Evolutionary conservation across 352 stramenopile genomes (phyloP).

Genomic region (Globisporangium nodosum): DNA sequence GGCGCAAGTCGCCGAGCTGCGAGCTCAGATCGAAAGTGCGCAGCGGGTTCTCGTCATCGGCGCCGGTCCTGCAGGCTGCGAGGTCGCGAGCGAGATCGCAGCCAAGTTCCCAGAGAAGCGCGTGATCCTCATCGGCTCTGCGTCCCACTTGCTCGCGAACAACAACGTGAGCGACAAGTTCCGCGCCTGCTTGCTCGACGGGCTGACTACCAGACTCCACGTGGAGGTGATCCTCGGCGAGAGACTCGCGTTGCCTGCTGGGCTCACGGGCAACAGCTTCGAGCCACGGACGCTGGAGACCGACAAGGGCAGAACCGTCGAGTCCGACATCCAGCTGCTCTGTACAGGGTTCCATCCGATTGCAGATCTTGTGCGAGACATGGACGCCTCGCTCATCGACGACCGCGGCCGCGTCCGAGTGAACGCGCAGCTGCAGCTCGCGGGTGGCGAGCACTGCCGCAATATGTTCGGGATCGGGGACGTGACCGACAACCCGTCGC

Average conservation of each 20-base stretch:
- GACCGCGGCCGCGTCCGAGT: conserved; percentile 32
- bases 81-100: conserved; percentile 44
- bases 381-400: conserved; percentile 42
- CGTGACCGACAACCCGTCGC: conserved; percentile 34
- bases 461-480: conserved; percentile 54
- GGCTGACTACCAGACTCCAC: conserved; percentile 21
- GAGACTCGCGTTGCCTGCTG: conserved; percentile 15
- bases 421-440: conserved; percentile 41
- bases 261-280: conserved; percentile 25
- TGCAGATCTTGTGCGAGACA: conserved; percentile 13
- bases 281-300: conserved; percentile 27
- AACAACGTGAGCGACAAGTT: conserved; percentile 23
- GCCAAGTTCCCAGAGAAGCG: conserved; percentile 32
- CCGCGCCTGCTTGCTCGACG: conserved; percentile 28
- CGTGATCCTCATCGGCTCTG: conserved; percentile 35
- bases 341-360: conserved; percentile 24
- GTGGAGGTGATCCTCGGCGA: conserved; percentile 57
- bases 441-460: conserved; percentile 21
- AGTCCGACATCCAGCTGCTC: conserved; percentile 41
- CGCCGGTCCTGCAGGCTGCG: conserved; percentile 36
- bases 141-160: conserved; percentile 14
- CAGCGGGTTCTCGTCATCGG: conserved; percentile 39
- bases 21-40: conserved; percentile 24
- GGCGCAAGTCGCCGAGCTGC: conserved; percentile 17
- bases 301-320: conserved; percentile 37